Conservation (phyloP, 2,329 filamentous ascomycete species). For the Clarireedia hainanense region DNA sequence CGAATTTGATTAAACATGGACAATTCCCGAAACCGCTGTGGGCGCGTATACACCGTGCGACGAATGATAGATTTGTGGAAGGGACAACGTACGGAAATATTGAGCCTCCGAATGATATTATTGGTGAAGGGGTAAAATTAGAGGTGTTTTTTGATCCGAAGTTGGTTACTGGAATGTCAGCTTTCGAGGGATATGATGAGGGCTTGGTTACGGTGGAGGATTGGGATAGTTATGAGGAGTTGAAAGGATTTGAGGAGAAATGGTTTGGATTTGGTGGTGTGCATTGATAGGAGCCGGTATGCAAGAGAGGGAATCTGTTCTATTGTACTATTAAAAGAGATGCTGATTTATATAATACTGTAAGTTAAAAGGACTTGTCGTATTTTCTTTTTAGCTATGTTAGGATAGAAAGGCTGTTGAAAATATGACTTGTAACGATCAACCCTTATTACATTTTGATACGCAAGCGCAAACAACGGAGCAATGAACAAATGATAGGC, state of each 20-base stretch:
- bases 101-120: constrained; percentile 13
- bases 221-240: constrained; percentile 18
- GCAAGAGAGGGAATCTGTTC: too few relatives aligned
- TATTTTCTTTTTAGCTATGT: too few relatives aligned
- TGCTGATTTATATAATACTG: too few relatives aligned
- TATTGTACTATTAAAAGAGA: too few relatives aligned
- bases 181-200: constrained; percentile 15
- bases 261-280: constrained; percentile 17
- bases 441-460: too few relatives aligned
- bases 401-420: too few relatives aligned
- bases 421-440: too few relatives aligned
- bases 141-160: constrained; percentile 9
- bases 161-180: constrained; percentile 11
- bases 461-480: too few relatives aligned
- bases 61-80: constrained; percentile 10
- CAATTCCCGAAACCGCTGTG: constrained; percentile 12
- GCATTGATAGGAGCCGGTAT: constrained; percentile 3
- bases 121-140: constrained; percentile 16
- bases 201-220: constrained; percentile 12
- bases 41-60: constrained; percentile 12
- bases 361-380: too few relatives aligned
- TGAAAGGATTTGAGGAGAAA: constrained; percentile 16
- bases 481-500: too few relatives aligned
- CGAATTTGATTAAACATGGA: constrained; percentile 18
- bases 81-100: constrained; percentile 17